Conservation (phyloP, 768 basidiomycete species). For the Leucogyrophana mollusca region DNA sequence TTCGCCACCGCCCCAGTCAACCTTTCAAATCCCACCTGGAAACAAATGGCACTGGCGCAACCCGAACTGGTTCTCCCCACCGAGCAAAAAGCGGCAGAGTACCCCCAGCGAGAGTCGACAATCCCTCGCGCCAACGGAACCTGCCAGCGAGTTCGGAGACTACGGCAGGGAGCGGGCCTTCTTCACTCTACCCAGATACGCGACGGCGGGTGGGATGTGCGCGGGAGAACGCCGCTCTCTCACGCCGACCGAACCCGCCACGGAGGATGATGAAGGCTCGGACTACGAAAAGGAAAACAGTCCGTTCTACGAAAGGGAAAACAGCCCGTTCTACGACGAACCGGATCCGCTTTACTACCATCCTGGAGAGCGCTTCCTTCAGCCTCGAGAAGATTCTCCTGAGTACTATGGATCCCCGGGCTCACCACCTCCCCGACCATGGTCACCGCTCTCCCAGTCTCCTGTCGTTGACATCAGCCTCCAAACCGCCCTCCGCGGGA, state of each 20-base stretch:
- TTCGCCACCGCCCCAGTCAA: slow-evolving; percentile 10
- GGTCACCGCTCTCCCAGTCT: slow-evolving; percentile 26
- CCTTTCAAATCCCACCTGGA: slow-evolving; percentile 28
- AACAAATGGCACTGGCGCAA: slow-evolving; percentile 33
- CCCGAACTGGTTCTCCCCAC: slow-evolving; percentile 32
- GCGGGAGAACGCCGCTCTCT: slow-evolving; percentile 14
- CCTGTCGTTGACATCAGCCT: slow-evolving; percentile 22
- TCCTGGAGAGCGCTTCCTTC: slow-evolving; percentile 7
- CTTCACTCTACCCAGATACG: too few relatives aligned
- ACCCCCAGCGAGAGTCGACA: slow-evolving; percentile 19
- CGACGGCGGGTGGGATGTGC: too few relatives aligned
- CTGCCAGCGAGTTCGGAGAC: slow-evolving; percentile 17
- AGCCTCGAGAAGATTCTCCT: slow-evolving; percentile 4
- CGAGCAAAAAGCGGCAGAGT: slow-evolving; percentile 22
- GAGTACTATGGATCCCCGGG: slow-evolving; percentile 15
- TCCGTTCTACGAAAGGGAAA: background rate
- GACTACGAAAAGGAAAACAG: slow-evolving; percentile 3
- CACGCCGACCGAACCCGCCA: slow-evolving; percentile 28
- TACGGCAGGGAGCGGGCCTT: too few relatives aligned
- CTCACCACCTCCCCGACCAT: slow-evolving; percentile 21
- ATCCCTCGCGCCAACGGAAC: slow-evolving; percentile 31
- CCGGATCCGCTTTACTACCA: background rate
- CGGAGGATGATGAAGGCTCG: too few relatives aligned
- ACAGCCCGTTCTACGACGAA: slow-evolving; percentile 7
- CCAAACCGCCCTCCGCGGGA: slow-evolving; percentile 22